Conservation (phyloP, 306 rosid genomes). For the Vicia villosa region DNA sequence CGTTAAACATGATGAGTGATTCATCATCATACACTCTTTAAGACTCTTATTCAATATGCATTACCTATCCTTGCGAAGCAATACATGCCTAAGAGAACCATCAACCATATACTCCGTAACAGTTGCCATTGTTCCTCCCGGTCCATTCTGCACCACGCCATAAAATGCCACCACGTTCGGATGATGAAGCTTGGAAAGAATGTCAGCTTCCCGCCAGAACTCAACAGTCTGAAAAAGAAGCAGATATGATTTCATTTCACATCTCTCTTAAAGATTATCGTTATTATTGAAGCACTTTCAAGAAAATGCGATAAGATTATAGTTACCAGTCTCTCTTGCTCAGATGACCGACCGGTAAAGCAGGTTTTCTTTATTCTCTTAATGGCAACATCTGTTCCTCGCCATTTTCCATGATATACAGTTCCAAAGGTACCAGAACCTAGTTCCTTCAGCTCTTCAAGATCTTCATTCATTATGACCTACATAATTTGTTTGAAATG, state of each 20-base stretch:
- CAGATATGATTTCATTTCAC: constrained; percentile 26
- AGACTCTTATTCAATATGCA: not conserved
- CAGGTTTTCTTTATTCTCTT: constrained; percentile 95
- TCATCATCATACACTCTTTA: not conserved
- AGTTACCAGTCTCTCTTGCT: constrained; percentile 88
- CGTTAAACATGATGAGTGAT: constrained; percentile 19
- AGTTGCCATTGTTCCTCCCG: constrained; percentile 85
- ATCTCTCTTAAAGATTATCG: constrained; percentile 16
- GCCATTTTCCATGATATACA: constrained; percentile 94
- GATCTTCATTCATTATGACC: constrained; percentile 87
- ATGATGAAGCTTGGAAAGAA: constrained; percentile 85
- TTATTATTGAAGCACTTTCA: not conserved
- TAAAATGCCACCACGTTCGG: constrained; percentile 87
- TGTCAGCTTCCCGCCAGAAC: constrained; percentile 89
- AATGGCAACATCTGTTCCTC: constrained; percentile 93
- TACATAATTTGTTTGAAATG: constrained; percentile 21
- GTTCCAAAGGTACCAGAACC: constrained; percentile 98
- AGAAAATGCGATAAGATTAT: not conserved
- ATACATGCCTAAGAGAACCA: constrained; percentile 83
- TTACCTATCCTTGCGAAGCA: constrained; percentile 78
- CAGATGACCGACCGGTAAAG: constrained; percentile 89
- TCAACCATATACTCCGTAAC: constrained; percentile 89
- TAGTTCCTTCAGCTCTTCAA: constrained; percentile 83
- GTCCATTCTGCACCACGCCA: constrained; percentile 68
- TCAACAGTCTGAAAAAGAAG: constrained; percentile 62